Evolutionary conservation across 257 asterid species (phyloP).

Genomic region (Gardenia jasminoides): DNA sequence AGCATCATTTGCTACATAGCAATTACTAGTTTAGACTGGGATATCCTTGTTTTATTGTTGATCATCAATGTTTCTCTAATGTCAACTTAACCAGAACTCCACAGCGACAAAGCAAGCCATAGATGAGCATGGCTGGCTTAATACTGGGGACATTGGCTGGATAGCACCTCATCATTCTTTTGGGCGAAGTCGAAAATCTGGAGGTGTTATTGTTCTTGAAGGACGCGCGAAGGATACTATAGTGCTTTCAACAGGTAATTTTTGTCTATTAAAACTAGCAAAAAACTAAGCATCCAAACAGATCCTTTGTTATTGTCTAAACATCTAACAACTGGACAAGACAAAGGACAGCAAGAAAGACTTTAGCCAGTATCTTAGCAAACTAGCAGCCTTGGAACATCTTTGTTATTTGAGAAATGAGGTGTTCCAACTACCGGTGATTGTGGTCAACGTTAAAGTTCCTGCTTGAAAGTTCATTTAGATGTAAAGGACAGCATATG

Average conservation of each 20-base stretch:
- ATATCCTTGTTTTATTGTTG: not conserved
- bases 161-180: conserved; percentile 71
- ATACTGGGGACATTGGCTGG: conserved; percentile 95
- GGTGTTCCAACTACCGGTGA: not conserved
- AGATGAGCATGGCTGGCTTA: conserved; percentile 84
- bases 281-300: too few relatives aligned
- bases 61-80: not conserved
- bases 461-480: not conserved
- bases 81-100: conserved; percentile 42
- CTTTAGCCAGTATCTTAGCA: not conserved
- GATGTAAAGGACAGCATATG: not conserved
- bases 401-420: not conserved
- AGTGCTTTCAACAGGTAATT: conserved; percentile 82
- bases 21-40: not conserved
- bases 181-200: conserved; percentile 78
- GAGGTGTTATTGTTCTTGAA: conserved; percentile 82
- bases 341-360: not conserved
- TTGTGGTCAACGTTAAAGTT: not conserved
- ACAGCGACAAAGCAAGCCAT: conserved; percentile 64
- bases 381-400: not conserved
- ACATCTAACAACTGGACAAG: not conserved
- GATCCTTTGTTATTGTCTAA: too few relatives aligned
- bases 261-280: too few relatives aligned
- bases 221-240: conserved; percentile 97
- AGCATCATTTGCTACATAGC: not conserved